Evolutionary conservation across 1,139 yeast species (phyloP), one percentile per base, ranked within the genome.

Genomic region (Pichia sp.): DNA sequence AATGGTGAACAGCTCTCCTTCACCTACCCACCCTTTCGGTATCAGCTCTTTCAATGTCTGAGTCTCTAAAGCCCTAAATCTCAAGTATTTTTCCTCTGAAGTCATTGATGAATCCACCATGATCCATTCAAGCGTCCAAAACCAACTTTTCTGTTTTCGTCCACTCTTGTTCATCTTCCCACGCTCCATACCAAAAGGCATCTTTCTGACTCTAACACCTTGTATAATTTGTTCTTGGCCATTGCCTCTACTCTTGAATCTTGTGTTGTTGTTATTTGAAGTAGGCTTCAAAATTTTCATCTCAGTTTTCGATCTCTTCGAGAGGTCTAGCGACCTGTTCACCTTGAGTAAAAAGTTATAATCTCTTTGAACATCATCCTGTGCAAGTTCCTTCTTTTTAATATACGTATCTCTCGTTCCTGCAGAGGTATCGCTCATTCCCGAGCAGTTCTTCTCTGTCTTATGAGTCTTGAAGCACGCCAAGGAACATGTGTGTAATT

Each of bases 51-150:
- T 17, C 8, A 34, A 16, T 5, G 14, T 14, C 6, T 28, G 11
- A 1, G 31, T 14, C 22, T 37, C 41, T 10, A 13, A 9, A 4
- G 38, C 25, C 22, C 31, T 39, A 14, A n/a, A 39, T 25, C 28
- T 33, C 11, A 30, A 16, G 21, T 37, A 35, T 14, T 26, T 37
- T 10, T 34, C 17, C 22, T 30, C 18, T 5, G 22, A 15, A 10
- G 30, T 14, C 18, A 22, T n/a, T 2, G 33, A 17, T 7, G 29
- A 15, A 29, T 35, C 37, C 1, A 40, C 20, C n/a, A 25, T 10
- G 5, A 40, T 13, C 83, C 87, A 80, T 53, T 87, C 94, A 0
- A 86, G 58, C 0, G 95, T 80, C 96, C 96, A 87, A 16, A 72
- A 71, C 54, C 39, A 30, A 26, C 35, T 33, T 7, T 32, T 72